Base-by-base conservation (phyloP, 495 filamentous ascomycete species). In the Penicillium riverlandense region DNA sequence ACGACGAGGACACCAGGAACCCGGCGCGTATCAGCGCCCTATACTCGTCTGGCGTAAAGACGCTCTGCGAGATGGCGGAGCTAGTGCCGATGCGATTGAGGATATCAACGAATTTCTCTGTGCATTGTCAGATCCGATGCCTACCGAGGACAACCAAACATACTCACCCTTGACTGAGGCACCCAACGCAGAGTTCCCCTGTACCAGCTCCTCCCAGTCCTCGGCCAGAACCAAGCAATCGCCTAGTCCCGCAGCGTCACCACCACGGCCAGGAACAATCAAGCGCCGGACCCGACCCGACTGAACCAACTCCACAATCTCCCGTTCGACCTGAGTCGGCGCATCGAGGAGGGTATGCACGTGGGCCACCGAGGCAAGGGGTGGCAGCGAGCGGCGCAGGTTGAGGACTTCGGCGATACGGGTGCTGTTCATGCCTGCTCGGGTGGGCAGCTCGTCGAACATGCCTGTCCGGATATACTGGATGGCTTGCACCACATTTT, bases 361-460 rank as follows among this genome's bases (percentile, higher is more conserved):
- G 65, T 94, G 86, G 16, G 82, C 74, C 6, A 85, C 68, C 0
- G 80, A 86, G 12, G 83, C 83, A 14, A 87, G 70, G 0, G 82
- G 82, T 29, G 88, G 88, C 29, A 94, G 58, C 10, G 67, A 71
- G 16, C 64, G 66, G 14, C 86, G 77, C 53, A 80, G 78, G 48
- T 84, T 84, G 37, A 91, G 70, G 2, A 86, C 71, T 51, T 88
- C 77, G 9, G 84, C 76, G 22, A 86, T 84, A 11, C 82, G 76
- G 1, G 73, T 80, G 32, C 82, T 85, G 54, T 82, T 84, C 82
- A 92, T 88, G 9, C 86, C 87, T 1, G 79, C 68, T 7, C 71
- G 69, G 14, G 77, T 67, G 6, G 87, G 86, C 3, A 92, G 64
- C 7, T 74, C 70, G 36, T 77, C 74, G 58, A 90, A 95, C 78